These are phyloP conservation scores for Daldinia eschscholtzii DNA, from an alignment of 2,329 filamentous ascomycete genomes.

Conservation along the genomic window DNA sequence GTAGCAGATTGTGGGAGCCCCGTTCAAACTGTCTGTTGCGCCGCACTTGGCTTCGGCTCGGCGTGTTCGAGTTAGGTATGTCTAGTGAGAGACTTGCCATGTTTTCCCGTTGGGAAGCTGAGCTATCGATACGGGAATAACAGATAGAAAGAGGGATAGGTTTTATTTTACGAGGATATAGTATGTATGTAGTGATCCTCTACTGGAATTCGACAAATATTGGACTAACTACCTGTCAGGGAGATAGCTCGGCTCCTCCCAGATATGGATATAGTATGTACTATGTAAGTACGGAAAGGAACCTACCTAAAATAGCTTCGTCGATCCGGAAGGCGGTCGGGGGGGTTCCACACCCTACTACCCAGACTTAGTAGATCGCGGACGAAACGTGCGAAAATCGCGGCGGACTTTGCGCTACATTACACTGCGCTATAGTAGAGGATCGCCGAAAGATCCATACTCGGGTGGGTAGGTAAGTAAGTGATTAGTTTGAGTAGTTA, in stretches of 20 bases:
- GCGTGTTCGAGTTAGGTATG: background rate
- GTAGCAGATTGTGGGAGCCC: constrained; percentile 2
- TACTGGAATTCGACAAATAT: background rate
- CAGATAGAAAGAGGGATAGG: background rate
- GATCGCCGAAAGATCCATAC: constrained; percentile 8
- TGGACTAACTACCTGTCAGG: background rate
- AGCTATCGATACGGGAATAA: background rate
- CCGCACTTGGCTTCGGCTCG: constrained; percentile 18
- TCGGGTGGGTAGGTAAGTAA: constrained; percentile 1
- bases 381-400: background rate
- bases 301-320: constrained; percentile 16
- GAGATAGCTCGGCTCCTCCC: background rate
- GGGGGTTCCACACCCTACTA: background rate
- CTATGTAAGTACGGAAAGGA: background rate
- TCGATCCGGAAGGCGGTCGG: constrained; percentile 7
- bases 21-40: constrained; percentile 1
- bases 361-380: background rate
- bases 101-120: constrained; percentile 3
- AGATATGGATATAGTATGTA: background rate
- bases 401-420: background rate
- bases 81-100: background rate
- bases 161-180: background rate
- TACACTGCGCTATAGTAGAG: background rate
- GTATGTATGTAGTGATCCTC: background rate
- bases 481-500: background rate